Base-by-base conservation (phyloP, 1,284 basidiomycete species). In the Mycena sp. region DNA sequence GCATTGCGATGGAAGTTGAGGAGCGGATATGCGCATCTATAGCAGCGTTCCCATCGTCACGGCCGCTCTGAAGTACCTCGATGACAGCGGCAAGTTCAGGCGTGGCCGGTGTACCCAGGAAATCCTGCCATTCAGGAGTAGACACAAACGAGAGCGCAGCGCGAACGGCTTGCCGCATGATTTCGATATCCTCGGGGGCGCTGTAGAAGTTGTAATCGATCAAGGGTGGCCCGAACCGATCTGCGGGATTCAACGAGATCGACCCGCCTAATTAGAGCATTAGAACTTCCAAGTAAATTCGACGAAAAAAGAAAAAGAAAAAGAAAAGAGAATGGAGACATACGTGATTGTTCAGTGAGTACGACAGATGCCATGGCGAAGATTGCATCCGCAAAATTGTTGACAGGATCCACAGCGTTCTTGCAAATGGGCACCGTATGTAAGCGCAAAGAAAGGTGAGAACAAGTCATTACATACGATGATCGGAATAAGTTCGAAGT, bases 171-270 rank as follows among this genome's bases (percentile, higher is more conserved):
- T 77, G 70, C 3, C 71, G 68, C 63, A 78, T 68, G 5, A 70
- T 67, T 40, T 72, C 69, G 10, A 78, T 67, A 64, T 82, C 81
- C 52, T 80, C 77, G 3, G 74, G 68, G 16, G 75, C 71, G 10
- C 62, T 69, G 23, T 82, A 66, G 48, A 78, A 73, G 25, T 64
- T 71, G 0, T 77, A 75, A 62, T 82, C 71, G 56, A 83, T 80
- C 29, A 74, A 29, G 0, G 81, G 82, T 11, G 67, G 35, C 23
- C 68, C 74, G 58, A 81, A 80, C 0, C 78, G 77, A 64, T 78
- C 66, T 2, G 71, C 69, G 21, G 75, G 74, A 9, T 65, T 69
- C 2, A 81, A 61, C n/a, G 65, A 71, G 17, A 80, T 16, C 40
- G 40, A 41, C 10, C 40, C 40, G 40, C 40, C 40, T 69, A 21